phyloP scores from a whole-genome alignment of 1,139 yeast species.

The Debaryomyces coudertii region DNA sequence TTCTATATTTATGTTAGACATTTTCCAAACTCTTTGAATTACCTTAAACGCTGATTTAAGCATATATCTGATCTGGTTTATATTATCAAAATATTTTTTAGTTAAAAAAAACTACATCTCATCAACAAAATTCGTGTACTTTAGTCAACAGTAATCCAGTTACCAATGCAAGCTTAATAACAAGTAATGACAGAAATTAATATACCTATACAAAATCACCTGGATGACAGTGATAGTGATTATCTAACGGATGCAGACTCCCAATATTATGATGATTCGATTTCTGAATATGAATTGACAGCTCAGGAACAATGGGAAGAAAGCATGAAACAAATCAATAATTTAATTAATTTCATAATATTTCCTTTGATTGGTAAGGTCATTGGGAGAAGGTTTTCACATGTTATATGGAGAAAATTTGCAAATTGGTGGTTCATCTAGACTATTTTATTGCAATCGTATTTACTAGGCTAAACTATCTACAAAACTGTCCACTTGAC shows the following conservation, averaged over 20 bases:
- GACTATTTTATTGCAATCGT: not conserved
- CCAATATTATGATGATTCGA: conserved; percentile 17
- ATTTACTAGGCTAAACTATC: conserved; percentile 20
- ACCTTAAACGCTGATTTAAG: not conserved
- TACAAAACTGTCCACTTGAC: conserved; percentile 36
- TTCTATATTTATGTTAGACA: conserved; percentile 22
- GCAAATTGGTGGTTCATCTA: conserved; percentile 36
- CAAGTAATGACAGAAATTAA: conserved; percentile 1
- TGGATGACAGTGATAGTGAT: conserved; percentile 12
- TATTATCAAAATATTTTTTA: not conserved
- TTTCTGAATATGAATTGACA: conserved; percentile 22
- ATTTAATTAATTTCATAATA: conserved; percentile 57
- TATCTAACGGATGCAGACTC: conserved; percentile 19
- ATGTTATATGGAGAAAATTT: conserved; percentile 36
- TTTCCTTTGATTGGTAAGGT: conserved; percentile 74
- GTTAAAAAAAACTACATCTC: not conserved
- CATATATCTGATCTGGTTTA: conserved; percentile 1
- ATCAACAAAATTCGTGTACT: conserved; percentile 5
- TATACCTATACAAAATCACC: not conserved
- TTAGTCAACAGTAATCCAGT: not conserved
- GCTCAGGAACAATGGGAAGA: conserved; percentile 86
- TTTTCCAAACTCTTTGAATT: conserved; percentile 4
- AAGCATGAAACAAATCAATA: conserved; percentile 62
- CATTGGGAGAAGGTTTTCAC: conserved; percentile 66
- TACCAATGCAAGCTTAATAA: not conserved